Evolutionary conservation across 2,329 filamentous ascomycete species (phyloP), one percentile per base, ranked within the genome.

Genomic region (Periconia digitata): DNA sequence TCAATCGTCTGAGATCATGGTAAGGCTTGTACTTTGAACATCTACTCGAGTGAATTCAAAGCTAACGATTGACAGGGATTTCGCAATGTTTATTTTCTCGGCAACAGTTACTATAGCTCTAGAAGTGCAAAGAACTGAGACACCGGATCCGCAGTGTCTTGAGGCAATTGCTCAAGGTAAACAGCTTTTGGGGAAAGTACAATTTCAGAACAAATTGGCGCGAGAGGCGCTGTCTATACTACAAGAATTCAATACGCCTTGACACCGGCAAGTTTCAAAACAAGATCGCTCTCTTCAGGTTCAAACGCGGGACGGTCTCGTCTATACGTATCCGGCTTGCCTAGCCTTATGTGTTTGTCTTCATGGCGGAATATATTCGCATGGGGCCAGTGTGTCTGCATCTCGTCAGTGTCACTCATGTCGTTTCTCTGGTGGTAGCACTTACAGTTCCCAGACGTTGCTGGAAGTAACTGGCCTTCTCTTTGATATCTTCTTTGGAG

Each of bases 391-490:
- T 51, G 49, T 15, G 49, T 51, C 49, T 51, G 22, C n/a, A 40
- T n/a, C n/a, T n/a, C n/a, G n/a, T n/a, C n/a, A n/a, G n/a, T n/a
- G n/a, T n/a, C n/a, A 2, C n/a, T n/a, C n/a, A 17, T 8, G 29
- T 34, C 29, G n/a, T 8, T n/a, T 34, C 29, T 8, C n/a, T 18
- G 21, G n/a, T 29, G 29, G 16, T 6, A 21, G 6, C 2, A 35
- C 49, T 46, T 43, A 49, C 49, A 12, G 57, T 60, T 22, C 53
- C 55, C 1, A 46, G 37, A 18, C 47, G 43, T 12, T 44, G 17
- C 7, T 41, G 15, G 22, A 51, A 60, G 12, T 50, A 45, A 16
- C 54, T 44, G 3, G 54, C 53, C 44, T 62, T 63, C 3, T 53
- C 22, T 24, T 52, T 36, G 8, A 59, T 22, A 40, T 62, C 56